Percentiles rank a stretch among this genome's conserved stretches.
These are phyloP conservation scores for Diaporthe caulivora DNA, from an alignment of 2,329 filamentous ascomycete species.

Conservation along the genomic window DNA sequence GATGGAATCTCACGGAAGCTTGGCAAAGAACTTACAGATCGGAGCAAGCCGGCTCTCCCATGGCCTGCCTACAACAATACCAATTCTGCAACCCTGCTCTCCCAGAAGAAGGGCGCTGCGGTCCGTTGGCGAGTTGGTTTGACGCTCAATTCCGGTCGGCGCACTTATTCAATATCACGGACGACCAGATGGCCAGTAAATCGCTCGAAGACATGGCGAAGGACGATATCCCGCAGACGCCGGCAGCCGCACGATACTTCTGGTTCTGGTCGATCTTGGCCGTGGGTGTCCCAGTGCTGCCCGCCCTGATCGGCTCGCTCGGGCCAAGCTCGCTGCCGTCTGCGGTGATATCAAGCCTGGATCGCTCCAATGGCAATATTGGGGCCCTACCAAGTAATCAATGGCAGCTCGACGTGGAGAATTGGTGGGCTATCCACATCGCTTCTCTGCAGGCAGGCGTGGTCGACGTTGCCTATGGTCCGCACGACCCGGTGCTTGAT, in stretches of 20 bases:
- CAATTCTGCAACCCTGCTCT: constrained; percentile 13
- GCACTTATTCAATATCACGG: not conserved
- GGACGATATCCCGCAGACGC: not conserved
- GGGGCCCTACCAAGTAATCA: constrained; percentile 35
- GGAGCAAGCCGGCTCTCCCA: not conserved
- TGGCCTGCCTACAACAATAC: not conserved
- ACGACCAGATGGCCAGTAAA: not conserved
- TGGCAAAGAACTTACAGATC: not conserved
- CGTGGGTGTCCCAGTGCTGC: rapidly evolving
- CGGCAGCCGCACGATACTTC: not conserved
- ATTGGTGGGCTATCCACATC: constrained; percentile 36
- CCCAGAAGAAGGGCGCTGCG: not conserved
- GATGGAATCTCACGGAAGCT: not conserved
- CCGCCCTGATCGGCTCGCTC: not conserved
- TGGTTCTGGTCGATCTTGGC: not conserved
- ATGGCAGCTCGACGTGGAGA: constrained; percentile 40
- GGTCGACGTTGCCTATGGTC: constrained; percentile 33
- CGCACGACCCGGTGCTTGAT: not conserved
- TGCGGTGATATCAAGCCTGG: not conserved
- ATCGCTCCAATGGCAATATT: not conserved
- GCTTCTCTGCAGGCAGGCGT: constrained; percentile 34
- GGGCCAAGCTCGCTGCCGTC: constrained; percentile 14
- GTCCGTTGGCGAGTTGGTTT: not conserved
- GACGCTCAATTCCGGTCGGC: not conserved
- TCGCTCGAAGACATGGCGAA: not conserved